Base-by-base conservation (phyloP, 2,329 filamentous ascomycete species). In the Geosmithia putterillii region DNA sequence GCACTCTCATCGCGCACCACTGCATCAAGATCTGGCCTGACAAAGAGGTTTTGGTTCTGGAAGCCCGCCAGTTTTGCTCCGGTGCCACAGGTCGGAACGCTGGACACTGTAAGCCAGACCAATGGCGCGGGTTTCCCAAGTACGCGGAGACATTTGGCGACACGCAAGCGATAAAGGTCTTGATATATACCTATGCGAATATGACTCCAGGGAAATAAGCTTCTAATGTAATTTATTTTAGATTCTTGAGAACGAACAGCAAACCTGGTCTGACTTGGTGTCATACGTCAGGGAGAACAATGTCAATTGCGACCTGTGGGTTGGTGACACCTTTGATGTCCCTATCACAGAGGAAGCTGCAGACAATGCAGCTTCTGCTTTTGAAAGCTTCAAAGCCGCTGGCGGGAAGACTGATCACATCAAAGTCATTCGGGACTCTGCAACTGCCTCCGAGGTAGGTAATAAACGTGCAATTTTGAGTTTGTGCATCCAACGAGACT, bases 51-150 rank as follows among this genome's bases (percentile, higher is more conserved):
- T 32, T 48, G 7, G 44, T 48, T 40, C 42, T 48, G 9, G 46
- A 48, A 12, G 46, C 46, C 15, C 46, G 46, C 2, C 32, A 45
- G 14, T 46, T 48, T 32, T 48, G 46, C 41, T 48, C 46, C 14
- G 46, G 45, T 15, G 46, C 46, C 15, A 32, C 28, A 12, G 28
- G 28, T 14, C 28, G 28, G 10, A 32, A 32, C 10, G 28, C 18
- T 44, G 46, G 46, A 3, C 45, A 48, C 10, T 46, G 46, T 14
- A 48, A 48, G 8, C 46, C 46, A n/a, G 46, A 48, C 10, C 46
- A 48, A 20, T 48, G 46, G 46, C 46, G 46, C 20, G 46, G 46
- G 14, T 48, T 46, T 21, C 7, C 7, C 15, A 39, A 43, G 10
- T 46, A 43, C 21, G 45, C 44, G 23, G 38, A 42, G 4, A 38